Evolutionary conservation across 1,139 yeast species (phyloP), one percentile per base, ranked within the genome.

Genomic region (Zygosaccharomyces sapae): DNA sequence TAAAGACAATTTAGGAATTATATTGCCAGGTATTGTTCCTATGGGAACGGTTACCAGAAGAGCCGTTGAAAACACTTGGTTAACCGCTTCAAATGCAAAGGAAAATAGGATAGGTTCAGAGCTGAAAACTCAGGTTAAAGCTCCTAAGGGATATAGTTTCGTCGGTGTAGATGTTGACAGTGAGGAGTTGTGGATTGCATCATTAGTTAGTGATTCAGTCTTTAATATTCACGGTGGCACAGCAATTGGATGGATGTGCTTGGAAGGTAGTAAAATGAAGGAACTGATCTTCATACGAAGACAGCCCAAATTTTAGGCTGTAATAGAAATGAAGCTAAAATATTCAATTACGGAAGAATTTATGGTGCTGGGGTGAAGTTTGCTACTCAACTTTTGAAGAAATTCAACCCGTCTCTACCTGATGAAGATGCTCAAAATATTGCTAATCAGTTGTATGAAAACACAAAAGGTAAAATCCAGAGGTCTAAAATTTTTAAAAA

Each of bases 151-250:
- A 0, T 92, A 89, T 63, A 79, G 80, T 40, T 86, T 94, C 69
- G 96, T 94, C 8, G 99, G 98, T 5, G 99, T 98, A 1, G 96
- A 94, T 71, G 99, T 94, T 4, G 99, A 94, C 67, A 87, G 96
- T 36, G 98, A 94, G 64, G 99, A 94, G 62, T 73, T 94, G 43
- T 94, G 99, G 99, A 92, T 94, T 56, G 98, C 98, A 0, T 86
- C 97, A 24, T 71, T 94, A 34, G 82, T 92, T 42, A 97, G 98
- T 1, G 99, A 94, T 65, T 83, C 97, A 0, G 79, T 83, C 47
- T 87, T 92, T 66, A 80, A 83, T 43, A 71, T 86, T 35, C 99
- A 94, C 65, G 99, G 98, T 2, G 95, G 95, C 12, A 88, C 98
- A 0, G 96, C 97, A 0, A 75, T 94, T 46, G 97, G 98, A 0